Conservation (phyloP, 83 land plant genomes). For the Thuja plicata region DNA sequence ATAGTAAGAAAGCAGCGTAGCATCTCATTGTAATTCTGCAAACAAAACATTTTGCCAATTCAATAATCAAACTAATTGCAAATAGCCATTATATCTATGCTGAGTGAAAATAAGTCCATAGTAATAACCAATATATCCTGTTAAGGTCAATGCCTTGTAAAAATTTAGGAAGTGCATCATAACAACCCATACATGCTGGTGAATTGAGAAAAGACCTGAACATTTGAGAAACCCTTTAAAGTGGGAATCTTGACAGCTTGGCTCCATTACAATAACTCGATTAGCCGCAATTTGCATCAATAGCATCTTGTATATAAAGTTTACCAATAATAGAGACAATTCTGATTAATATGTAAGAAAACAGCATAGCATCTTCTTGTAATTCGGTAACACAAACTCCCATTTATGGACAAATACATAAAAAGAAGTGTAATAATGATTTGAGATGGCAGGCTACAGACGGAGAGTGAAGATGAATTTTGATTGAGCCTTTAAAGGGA, state of each 20-base stretch:
- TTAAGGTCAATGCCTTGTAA: not conserved
- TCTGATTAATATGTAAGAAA: conserved; percentile 47
- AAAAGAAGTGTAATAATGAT: too few relatives aligned
- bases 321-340: not conserved
- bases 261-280: not conserved
- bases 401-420: too few relatives aligned
- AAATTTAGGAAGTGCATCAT: not conserved
- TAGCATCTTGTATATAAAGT: not conserved
- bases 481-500: too few relatives aligned
- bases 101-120: not conserved
- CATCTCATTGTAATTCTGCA: conserved; percentile 94
- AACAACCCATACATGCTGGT: not conserved
- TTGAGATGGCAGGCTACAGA: too few relatives aligned
- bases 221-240: not conserved
- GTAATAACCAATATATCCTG: not conserved
- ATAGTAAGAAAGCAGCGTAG: conserved; percentile 85
- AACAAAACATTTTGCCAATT: not conserved
- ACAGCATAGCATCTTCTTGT: conserved; percentile 84
- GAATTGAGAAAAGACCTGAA: not conserved
- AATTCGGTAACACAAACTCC: conserved; percentile 54
- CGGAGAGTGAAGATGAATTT: too few relatives aligned
- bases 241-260: not conserved
- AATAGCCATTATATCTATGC: not conserved
- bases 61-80: not conserved
- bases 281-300: not conserved